phyloP scores from a whole-genome alignment of 1,284 basidiomycete species.

The Fomes fomentarius region DNA sequence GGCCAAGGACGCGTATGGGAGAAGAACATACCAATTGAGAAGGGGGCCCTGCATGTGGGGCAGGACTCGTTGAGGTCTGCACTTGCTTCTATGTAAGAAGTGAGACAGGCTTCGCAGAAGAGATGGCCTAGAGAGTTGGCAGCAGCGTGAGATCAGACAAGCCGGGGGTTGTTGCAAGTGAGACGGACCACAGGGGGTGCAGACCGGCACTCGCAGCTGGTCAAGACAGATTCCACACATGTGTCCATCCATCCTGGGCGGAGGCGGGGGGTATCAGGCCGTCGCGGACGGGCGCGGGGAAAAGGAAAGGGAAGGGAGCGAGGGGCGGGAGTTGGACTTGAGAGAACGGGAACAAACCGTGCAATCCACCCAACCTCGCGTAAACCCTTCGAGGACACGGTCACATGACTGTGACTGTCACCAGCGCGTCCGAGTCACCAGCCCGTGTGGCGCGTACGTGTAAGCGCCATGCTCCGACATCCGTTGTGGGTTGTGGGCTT shows the following conservation, averaged over 20 bases:
- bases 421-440: too few relatives aligned
- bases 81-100: constrained; percentile 46
- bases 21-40: constrained; percentile 51
- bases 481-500: too few relatives aligned
- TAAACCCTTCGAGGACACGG: constrained; percentile 1
- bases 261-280: constrained; percentile 25
- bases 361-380: neutral
- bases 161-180: too few relatives aligned
- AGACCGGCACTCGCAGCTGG: constrained; percentile 53
- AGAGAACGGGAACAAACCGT: neutral
- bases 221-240: constrained; percentile 67
- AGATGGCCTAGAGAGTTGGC: constrained; percentile 55
- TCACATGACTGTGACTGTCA: constrained; percentile 11
- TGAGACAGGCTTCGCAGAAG: constrained; percentile 61
- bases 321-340: constrained; percentile 1
- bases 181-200: constrained; percentile 61
- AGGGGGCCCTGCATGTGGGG: constrained; percentile 60
- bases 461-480: too few relatives aligned
- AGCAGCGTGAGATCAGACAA: neutral
- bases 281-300: constrained; percentile 14
- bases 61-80: constrained; percentile 49
- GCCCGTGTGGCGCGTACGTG: too few relatives aligned
- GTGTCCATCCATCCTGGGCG: constrained; percentile 38
- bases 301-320: neutral
- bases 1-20: neutral